Percentiles rank a stretch among this genome's conserved stretches.
These are phyloP conservation scores for Pseudisothecium myosuroides DNA, from an alignment of 225 moss, liverwort and hornwort species.

Conservation along the genomic window DNA sequence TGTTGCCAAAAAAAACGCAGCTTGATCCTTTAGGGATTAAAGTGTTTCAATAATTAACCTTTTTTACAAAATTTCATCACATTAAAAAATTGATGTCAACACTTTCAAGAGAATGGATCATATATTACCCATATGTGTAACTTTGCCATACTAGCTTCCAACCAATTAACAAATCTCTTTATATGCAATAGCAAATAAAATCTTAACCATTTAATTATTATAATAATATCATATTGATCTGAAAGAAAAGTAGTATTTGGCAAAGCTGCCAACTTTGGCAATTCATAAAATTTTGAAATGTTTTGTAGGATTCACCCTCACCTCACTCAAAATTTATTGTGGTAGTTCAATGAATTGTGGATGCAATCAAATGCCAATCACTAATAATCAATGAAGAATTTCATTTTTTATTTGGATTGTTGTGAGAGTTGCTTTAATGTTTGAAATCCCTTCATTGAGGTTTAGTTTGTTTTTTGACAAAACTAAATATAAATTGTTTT, in stretches of 20 bases:
- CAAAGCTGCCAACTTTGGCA: rapidly evolving
- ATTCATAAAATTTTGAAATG: too few species aligned
- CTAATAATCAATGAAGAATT: too few species aligned
- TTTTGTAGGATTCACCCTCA: neutral
- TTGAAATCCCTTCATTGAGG: too few species aligned
- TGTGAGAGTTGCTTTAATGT: too few species aligned
- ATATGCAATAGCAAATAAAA: neutral
- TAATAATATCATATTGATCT: neutral
- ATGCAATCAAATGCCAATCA: too few species aligned
- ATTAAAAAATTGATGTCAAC: neutral
- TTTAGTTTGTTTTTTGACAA: too few species aligned
- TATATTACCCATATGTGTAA: neutral
- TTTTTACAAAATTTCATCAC: neutral
- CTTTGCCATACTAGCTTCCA: neutral
- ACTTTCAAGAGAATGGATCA: neutral
- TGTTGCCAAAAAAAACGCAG: too few species aligned
- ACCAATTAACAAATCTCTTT: neutral
- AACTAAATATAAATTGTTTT: too few species aligned
- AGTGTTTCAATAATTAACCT: neutral
- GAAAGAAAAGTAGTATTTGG: neutral
- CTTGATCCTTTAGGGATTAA: too few species aligned
- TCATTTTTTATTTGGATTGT: too few species aligned
- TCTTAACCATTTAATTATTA: neutral
- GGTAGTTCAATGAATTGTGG: too few species aligned
- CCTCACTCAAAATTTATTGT: too few species aligned